Base-by-base conservation (phyloP, 768 basidiomycete species). In the Termitomyces sp. region DNA sequence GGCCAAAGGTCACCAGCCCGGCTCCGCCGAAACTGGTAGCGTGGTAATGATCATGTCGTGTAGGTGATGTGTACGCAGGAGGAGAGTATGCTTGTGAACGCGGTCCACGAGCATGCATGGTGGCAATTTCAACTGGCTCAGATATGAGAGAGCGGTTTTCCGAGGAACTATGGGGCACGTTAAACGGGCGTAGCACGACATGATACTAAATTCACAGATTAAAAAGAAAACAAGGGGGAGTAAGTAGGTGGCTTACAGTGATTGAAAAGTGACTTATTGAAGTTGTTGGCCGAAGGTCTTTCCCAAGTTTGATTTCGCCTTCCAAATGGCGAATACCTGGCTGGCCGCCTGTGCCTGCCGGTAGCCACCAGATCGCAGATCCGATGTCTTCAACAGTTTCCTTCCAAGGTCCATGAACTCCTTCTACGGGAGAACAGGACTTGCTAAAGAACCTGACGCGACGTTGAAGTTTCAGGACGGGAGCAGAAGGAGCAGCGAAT, bases 61-160 rank as follows among this genome's bases (percentile, higher is more conserved):
- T 58, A 60, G 64, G 53, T 22, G 69, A 60, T 48, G 77, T 74
- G 60, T 82, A 82, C 56, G 73, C 74, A 52, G 81, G 81, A 42
- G 82, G 82, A 10, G 81, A 72, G 64, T 81, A 81, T 18, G 76
- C 75, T 24, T 72, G 70, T 24, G 79, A 75, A 26, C 79, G 76
- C 18, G 80, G 78, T 22, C 81, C 82, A 67, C 74, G 76, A 10
- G 76, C 75, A 58, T 80, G 73, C 70, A 77, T 74, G 4, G 81
- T 81, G 24, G 77, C 77, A 50, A 84, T 80, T 62, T 80, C 77
- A 28, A 84, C 77, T 18, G 78, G 78, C 64, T 80, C 78, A 18
- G 75, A 76, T 42, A 81, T 65, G 20, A 82, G 70, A 10, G 73
- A 68, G 6, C 70, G 65, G 16, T 68, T 64, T 55, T 76, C 73